Evolutionary conservation across 2,329 filamentous ascomycete species (phyloP).

Genomic region (Cladosporium austrohemisphaericum): DNA sequence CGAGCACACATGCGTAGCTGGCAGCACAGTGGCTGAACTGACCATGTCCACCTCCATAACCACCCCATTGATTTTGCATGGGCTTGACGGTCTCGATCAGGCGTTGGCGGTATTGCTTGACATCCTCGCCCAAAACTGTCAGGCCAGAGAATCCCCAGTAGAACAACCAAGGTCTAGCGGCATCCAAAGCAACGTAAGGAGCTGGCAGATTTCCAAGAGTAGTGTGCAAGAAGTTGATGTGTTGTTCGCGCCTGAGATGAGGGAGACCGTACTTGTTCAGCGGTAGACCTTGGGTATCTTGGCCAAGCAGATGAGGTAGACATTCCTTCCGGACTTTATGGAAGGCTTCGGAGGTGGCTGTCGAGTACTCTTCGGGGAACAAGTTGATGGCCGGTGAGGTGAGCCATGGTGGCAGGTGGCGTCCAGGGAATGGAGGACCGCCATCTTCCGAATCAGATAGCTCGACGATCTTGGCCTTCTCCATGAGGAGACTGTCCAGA

Average conservation of each 20-base stretch:
- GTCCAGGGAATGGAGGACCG: conserved; percentile 30
- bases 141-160: conserved; percentile 87
- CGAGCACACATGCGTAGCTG: conserved; percentile 79
- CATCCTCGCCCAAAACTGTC: conserved; percentile 70
- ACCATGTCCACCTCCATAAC: conserved; percentile 90
- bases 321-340: conserved; percentile 19
- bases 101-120: conserved; percentile 60
- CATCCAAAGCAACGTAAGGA: conserved; percentile 71
- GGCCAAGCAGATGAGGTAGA: conserved; percentile 26
- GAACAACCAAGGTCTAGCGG: conserved; percentile 86
- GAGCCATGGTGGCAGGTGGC: conserved; percentile 27
- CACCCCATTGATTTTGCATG: conserved; percentile 78
- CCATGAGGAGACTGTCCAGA: conserved; percentile 28
- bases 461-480: conserved; percentile 31
- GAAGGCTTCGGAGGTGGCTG: conserved; percentile 12
- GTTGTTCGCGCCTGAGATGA: conserved; percentile 61
- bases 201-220: conserved; percentile 60
- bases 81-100: conserved; percentile 67
- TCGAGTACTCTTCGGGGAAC: conserved; percentile 22
- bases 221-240: conserved; percentile 59
- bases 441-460: conserved; percentile 29
- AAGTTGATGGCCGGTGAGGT: conserved; percentile 24
- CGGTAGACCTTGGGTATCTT: conserved; percentile 43
- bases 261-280: conserved; percentile 70
- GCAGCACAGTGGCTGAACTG: conserved; percentile 85